Evolutionary conservation across 1,139 yeast species (phyloP), one percentile per base, ranked within the genome.

Genomic region (Pichia sp.): DNA sequence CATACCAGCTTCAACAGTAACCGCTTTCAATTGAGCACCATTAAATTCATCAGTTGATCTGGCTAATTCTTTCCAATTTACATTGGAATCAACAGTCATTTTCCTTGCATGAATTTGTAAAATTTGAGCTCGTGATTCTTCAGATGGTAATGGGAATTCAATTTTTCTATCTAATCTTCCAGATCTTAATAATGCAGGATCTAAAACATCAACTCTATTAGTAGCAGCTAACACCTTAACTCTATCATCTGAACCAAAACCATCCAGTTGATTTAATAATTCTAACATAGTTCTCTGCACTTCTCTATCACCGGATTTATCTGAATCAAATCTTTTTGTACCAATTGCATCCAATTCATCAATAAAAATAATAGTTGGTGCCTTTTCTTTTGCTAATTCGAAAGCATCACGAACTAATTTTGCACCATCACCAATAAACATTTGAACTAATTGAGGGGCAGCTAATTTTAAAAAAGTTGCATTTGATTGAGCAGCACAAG

Each of bases 361-460:
- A 60, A 92, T 92, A 66, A 92, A 92, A 50, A 92, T 92, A 61
- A 92, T 92, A 40, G 98, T 87, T 43, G 99, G 98, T 0, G 98
- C 96, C 66, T 92, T 92, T 65, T 94, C 98, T 64, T 92, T 94
- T 45, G 98, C 98, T 54, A 92, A 72, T n/a, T 95, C 97, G 67
- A 92, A 92, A 2, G 98, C 98, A 68, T 92, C 98, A 59, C 99
- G 82, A 43, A 92, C 97, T 57, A 92, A 74, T 67, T 92, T 92
- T 47, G 98, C 98, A 67, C 98, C 98, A 65, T 92, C 99, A 61
- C 99, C 99, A 64, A 94, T 94, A 61, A 90, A 94, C 98, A 92
- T 92, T 65, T 94, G 98, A 39, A 92, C 98, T 56, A 92, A 78
- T 66, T 94, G 98, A 22, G 99, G 98, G 41, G 97, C 99, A 0